phyloP scores from a whole-genome alignment of 208 protist genomes.

The Trypanosoma platydactyli region DNA sequence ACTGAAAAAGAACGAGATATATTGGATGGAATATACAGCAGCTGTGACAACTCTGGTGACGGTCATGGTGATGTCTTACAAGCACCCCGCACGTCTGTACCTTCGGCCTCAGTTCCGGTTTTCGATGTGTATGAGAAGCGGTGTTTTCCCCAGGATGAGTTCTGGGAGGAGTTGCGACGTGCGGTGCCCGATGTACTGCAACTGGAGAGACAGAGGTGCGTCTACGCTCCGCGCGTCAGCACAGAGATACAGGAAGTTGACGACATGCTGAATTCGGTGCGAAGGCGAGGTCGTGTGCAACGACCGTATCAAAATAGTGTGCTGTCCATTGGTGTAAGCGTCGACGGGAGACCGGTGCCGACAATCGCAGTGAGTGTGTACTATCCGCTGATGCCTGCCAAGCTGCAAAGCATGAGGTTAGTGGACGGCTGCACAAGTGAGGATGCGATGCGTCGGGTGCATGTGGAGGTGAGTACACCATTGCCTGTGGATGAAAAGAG shows the following conservation, averaged over 20 bases:
- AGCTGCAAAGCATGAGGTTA: conserved; percentile 24
- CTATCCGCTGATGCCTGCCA: conserved; percentile 43
- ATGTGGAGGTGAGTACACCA: conserved; percentile 29
- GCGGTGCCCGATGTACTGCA: neutral
- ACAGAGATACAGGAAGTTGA: conserved; percentile 15
- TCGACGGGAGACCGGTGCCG: conserved; percentile 38
- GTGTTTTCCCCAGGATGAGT: neutral
- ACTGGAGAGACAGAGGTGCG: neutral
- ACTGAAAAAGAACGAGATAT: neutral
- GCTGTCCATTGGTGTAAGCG: conserved; percentile 45
- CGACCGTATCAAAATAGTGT: conserved; percentile 37
- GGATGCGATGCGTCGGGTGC: conserved; percentile 39
- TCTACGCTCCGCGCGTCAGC: conserved; percentile 23
- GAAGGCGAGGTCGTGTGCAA: conserved; percentile 48
- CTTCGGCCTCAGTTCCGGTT: neutral
- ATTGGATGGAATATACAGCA: neutral
- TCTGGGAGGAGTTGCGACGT: conserved; percentile 13
- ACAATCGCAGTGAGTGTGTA: conserved; percentile 74
- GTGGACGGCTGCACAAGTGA: conserved; percentile 60
- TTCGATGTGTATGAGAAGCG: neutral
- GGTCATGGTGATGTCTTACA: too few species aligned
- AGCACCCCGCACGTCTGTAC: too few species aligned
- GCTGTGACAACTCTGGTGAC: neutral
- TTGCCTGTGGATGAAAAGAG: neutral
- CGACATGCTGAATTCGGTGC: conserved; percentile 40